Evolutionary conservation across 2,329 filamentous ascomycete species (phyloP).

Genomic region (Neofusicoccum ribis): DNA sequence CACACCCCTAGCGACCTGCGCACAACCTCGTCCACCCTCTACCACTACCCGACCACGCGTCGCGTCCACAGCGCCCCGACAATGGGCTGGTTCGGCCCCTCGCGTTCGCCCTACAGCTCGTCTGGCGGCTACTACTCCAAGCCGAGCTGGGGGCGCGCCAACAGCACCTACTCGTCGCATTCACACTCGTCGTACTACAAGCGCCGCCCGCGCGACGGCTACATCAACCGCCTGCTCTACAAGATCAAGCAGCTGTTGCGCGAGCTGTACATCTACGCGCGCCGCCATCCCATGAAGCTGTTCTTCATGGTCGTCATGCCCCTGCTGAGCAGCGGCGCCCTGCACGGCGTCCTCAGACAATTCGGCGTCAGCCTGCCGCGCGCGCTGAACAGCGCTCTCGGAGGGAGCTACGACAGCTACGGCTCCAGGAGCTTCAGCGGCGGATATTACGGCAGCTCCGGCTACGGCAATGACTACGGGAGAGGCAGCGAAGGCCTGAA

Average conservation of each 20-base stretch:
- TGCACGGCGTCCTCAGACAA: slow-evolving; percentile 73
- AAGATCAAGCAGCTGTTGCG: slow-evolving; percentile 78
- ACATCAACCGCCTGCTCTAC: slow-evolving; percentile 70
- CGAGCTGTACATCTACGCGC: slow-evolving; percentile 78
- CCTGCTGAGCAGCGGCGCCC: slow-evolving; percentile 77
- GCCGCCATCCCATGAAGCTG: slow-evolving; percentile 81
- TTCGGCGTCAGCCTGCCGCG: slow-evolving; percentile 78
- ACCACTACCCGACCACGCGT: not conserved
- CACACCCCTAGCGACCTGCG: slow-evolving; percentile 8
- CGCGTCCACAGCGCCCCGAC: slow-evolving; percentile 2
- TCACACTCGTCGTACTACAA: slow-evolving; percentile 67
- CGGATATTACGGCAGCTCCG: slow-evolving; percentile 48
- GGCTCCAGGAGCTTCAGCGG: slow-evolving; percentile 28
- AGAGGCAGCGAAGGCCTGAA: slow-evolving; percentile 12
- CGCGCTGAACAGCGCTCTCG: slow-evolving; percentile 47
- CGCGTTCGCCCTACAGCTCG: slow-evolving; percentile 30
- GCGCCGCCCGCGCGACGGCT: slow-evolving; percentile 73
- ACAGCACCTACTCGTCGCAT: slow-evolving; percentile 31
- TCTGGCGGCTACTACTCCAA: slow-evolving; percentile 29
- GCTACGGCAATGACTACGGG: slow-evolving; percentile 39
- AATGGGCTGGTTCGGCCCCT: slow-evolving; percentile 40
- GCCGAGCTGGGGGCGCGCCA: slow-evolving; percentile 33
- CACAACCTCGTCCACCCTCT: not conserved
- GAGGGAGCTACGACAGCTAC: slow-evolving; percentile 25
- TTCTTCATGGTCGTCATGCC: slow-evolving; percentile 90